Conservation (phyloP, 768 basidiomycete species). For the Naganishia onofrii region DNA sequence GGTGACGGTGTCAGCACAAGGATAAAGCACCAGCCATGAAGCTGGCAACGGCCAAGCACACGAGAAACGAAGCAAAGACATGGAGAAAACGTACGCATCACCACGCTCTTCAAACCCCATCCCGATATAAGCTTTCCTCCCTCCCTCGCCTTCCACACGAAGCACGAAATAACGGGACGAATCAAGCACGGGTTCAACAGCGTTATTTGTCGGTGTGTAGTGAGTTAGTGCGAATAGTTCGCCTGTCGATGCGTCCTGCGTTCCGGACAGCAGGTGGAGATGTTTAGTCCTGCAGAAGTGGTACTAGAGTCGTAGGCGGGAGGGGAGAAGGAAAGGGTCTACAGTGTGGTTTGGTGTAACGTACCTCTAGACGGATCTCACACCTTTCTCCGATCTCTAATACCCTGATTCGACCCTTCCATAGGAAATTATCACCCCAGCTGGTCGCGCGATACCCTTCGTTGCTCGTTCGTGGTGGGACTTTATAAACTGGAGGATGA, state of each 20-base stretch:
- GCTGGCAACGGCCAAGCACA: no score
- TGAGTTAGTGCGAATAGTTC: slow-evolving; percentile 82
- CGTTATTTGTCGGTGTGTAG: slow-evolving; percentile 73
- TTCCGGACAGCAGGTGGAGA: no score
- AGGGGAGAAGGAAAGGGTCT: no score
- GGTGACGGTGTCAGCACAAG: neutral
- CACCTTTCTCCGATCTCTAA: slow-evolving; percentile 71
- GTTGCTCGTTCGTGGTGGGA: slow-evolving; percentile 78
- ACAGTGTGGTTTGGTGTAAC: neutral
- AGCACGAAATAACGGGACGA: slow-evolving; percentile 93
- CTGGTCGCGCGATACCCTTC: slow-evolving; percentile 88
- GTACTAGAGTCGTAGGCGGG: neutral
- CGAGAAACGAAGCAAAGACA: neutral
- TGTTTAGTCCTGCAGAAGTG: no score
- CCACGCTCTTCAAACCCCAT: slow-evolving; percentile 86
- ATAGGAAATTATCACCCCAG: slow-evolving; percentile 84
- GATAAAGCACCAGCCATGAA: neutral
- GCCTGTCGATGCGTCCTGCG: slow-evolving; percentile 35
- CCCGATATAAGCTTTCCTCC: slow-evolving; percentile 86
- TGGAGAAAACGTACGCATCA: slow-evolving; percentile 61
- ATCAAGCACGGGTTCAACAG: slow-evolving; percentile 92
- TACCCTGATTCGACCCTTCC: slow-evolving; percentile 87
- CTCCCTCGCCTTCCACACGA: slow-evolving; percentile 74
- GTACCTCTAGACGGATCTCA: slow-evolving; percentile 66
- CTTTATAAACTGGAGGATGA: slow-evolving; percentile 70